Percentiles rank a stretch among this genome's conserved stretches.
Evolutionary conservation across 73 alveolate species (phyloP).

Genomic region (Symbiodinium natans): DNA sequence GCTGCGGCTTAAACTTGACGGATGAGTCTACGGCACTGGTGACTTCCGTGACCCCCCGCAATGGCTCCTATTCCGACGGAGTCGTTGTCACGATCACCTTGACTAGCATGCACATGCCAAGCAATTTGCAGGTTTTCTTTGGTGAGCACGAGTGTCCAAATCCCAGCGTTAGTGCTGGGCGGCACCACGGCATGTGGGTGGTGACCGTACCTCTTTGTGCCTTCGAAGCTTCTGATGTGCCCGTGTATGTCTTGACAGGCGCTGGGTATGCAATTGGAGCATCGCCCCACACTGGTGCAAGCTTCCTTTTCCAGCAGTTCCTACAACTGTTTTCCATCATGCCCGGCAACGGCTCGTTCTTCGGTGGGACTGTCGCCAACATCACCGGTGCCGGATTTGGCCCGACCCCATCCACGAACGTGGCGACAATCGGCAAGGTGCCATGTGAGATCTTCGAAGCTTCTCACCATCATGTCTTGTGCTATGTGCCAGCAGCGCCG

Average conservation of each 20-base stretch:
- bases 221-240: conserved; percentile 50
- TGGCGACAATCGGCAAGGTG: conserved; percentile 49
- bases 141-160: conserved; percentile 46
- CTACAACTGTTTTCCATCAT: neutral
- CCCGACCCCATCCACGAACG: conserved; percentile 28
- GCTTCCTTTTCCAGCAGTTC: conserved; percentile 47
- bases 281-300: conserved; percentile 75
- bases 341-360: conserved; percentile 56
- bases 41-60: conserved; percentile 16
- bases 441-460: conserved; percentile 52
- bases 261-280: conserved; percentile 43
- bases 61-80: conserved; percentile 48
- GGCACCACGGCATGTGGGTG: neutral
- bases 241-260: conserved; percentile 62
- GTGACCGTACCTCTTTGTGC: conserved; percentile 47
- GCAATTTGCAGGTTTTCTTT: conserved; percentile 30
- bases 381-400: conserved; percentile 70
- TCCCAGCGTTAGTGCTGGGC: neutral
- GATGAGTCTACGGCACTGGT: conserved; percentile 43
- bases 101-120: neutral
- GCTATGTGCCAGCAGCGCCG: conserved; percentile 79
- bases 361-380: conserved; percentile 67
- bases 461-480: conserved; percentile 20
- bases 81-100: conserved; percentile 21
- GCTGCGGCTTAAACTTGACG: conserved; percentile 48